Evolutionary conservation across 176 grass and related monocot genomes (phyloP).

Genomic region (Neostapfia colusana): DNA sequence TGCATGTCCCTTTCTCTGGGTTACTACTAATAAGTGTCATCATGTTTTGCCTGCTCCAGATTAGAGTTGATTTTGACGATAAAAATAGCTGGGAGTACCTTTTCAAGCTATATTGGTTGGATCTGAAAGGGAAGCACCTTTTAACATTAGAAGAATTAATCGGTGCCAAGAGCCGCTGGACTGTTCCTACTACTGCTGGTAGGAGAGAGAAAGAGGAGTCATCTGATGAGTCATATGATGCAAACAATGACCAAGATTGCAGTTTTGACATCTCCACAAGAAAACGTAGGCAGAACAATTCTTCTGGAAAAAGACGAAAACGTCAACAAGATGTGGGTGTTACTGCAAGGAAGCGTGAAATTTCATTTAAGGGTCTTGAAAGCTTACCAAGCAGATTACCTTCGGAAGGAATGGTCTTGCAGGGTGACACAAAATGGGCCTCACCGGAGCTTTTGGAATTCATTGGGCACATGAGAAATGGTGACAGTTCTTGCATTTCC

Average conservation of each 20-base stretch:
- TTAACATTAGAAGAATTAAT: slow-evolving; percentile 80
- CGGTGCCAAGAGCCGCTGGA: slow-evolving; percentile 67
- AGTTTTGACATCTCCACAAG: slow-evolving; percentile 64
- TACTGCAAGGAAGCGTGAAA: slow-evolving; percentile 46
- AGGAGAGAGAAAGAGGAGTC: slow-evolving; percentile 67
- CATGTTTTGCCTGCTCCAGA: slow-evolving; percentile 39
- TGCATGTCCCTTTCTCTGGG: not conserved
- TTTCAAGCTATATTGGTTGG: slow-evolving; percentile 98
- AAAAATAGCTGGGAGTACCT: slow-evolving; percentile 98
- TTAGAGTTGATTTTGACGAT: slow-evolving; percentile 91
- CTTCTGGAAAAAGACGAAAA: slow-evolving; percentile 62
- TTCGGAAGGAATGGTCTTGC: slow-evolving; percentile 43
- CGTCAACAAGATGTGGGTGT: slow-evolving; percentile 42
- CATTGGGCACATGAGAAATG: slow-evolving; percentile 79
- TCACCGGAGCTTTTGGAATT: slow-evolving; percentile 82
- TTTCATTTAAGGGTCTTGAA: slow-evolving; percentile 31
- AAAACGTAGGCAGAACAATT: slow-evolving; percentile 46
- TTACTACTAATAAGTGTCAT: slow-evolving; percentile 21
- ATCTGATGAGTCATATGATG: slow-evolving; percentile 83
- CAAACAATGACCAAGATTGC: slow-evolving; percentile 60
- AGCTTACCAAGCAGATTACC: slow-evolving; percentile 47
- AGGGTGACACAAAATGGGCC: slow-evolving; percentile 65
- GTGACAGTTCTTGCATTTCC: slow-evolving; percentile 67
- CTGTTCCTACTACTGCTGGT: slow-evolving; percentile 45
- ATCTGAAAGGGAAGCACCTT: slow-evolving; percentile 70